Evolutionary conservation across 306 rosid species (phyloP), one percentile per base, ranked within the genome.

Genomic region (Coriaria nepalensis): DNA sequence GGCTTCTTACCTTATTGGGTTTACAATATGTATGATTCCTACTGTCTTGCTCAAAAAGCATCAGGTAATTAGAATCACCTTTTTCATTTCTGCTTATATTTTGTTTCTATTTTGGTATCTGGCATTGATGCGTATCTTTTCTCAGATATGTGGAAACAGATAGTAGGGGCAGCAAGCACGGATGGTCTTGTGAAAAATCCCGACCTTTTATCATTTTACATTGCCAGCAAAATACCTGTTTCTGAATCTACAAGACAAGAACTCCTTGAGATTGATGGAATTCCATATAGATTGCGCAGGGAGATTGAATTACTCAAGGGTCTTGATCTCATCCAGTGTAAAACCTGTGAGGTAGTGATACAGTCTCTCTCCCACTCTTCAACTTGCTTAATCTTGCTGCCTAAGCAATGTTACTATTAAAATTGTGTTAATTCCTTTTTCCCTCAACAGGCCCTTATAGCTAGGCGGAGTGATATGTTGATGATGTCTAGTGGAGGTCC

Each of bases 401-500:
- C 29, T 3, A 20, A 3, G 29, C 29, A 20, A 20, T 20, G 3
- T 20, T 20, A 3, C 29, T 20, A 3, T 20, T 20, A 20, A 20
- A 20, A 20, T 13, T 10, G 13, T 65, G 9, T 10, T 42, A 33
- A 60, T 56, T 59, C 43, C 36, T 69, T 46, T 78, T 73, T 3
- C 29, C 29, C 29, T 20, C 29, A 20, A 20, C 80, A 90, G 98
- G 69, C 79, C 49, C 60, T 70, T 61, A 77, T 90, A 45, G 90
- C 94, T 20, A 73, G 74, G 70, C 73, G 95, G 61, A 85, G 95
- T 58, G 94, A 90, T 75, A 90, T 81, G 85, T 35, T 90, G 79
- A 92, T 79, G 72, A 85, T 85, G 98, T 85, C 98, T 33, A 73
- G 61, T 69, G 98, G 85, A 57, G 96, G 98, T 59, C 98, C 98